phyloP scores from a whole-genome alignment of 306 rosid genomes.

The Prinsepia uniflora region DNA sequence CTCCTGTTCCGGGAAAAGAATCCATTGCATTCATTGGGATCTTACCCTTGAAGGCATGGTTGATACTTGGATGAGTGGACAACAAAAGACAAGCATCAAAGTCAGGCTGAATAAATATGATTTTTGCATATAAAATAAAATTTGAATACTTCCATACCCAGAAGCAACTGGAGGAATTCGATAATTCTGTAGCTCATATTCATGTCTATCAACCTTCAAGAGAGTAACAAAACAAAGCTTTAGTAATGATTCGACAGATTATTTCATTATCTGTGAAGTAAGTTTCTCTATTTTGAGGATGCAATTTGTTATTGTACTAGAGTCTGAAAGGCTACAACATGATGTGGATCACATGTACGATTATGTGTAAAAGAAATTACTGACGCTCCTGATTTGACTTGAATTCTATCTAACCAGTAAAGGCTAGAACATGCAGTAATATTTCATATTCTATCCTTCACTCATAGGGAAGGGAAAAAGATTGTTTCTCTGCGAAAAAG shows the following conservation, averaged over 20 bases:
- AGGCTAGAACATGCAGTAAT: neutral
- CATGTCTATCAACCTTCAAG: constrained; percentile 29
- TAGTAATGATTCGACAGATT: neutral
- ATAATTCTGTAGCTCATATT: constrained; percentile 23
- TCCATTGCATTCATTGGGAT: constrained; percentile 16
- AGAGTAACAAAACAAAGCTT: neutral
- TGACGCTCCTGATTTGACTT: neutral
- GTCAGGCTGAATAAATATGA: constrained; percentile 1
- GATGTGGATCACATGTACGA: neutral
- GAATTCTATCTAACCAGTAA: neutral
- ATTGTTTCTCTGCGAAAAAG: neutral
- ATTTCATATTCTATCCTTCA: neutral
- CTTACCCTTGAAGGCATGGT: constrained; percentile 19
- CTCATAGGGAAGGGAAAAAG: neutral
- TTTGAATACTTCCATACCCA: constrained; percentile 21
- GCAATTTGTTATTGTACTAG: neutral
- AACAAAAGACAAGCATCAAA: neutral
- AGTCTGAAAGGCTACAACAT: neutral
- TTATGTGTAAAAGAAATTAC: neutral
- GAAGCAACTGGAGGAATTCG: constrained; percentile 11
- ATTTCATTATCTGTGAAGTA: neutral
- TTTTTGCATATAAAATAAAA: neutral
- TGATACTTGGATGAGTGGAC: constrained; percentile 25
- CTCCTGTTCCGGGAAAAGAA: constrained; percentile 23
- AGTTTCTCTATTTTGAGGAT: neutral